Evolutionary conservation across 805 yeast species (phyloP).

Genomic region (Ogataea pignaliae): DNA sequence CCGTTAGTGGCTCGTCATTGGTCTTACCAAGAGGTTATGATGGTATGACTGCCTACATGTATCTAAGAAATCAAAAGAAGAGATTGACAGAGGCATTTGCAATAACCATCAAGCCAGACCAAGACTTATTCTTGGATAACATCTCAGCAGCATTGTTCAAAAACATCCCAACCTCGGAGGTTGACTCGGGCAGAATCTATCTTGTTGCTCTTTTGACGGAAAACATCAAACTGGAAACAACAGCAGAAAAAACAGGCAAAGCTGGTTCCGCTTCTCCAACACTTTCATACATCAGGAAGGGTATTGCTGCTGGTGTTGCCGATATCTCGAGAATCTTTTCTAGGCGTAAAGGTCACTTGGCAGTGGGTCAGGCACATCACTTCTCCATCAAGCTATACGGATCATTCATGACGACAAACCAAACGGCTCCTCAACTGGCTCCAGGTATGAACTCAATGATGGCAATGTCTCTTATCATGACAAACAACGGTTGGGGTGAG

Average conservation of each 20-base stretch:
- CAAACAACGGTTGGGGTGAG: constrained; percentile 86
- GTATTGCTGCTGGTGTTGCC: constrained; percentile 84
- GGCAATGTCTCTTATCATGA: constrained; percentile 32
- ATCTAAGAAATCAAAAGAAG: constrained; percentile 57
- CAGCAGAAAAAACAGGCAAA: constrained; percentile 5
- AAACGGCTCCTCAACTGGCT: constrained; percentile 18
- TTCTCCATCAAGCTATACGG: constrained; percentile 70
- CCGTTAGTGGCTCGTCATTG: constrained; percentile 55
- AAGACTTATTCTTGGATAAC: constrained; percentile 56
- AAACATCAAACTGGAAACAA: constrained; percentile 44
- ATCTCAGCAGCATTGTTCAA: constrained; percentile 76
- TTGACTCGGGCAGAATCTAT: constrained; percentile 59
- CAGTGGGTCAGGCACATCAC: constrained; percentile 62
- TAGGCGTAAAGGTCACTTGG: constrained; percentile 53
- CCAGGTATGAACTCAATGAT: constrained; percentile 32
- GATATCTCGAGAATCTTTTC: constrained; percentile 79
- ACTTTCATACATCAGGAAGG: constrained; percentile 54
- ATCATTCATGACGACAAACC: constrained; percentile 49
- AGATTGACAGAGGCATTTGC: constrained; percentile 78
- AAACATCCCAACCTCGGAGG: constrained; percentile 64
- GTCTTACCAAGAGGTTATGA: constrained; percentile 62
- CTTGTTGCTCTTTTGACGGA: constrained; percentile 76
- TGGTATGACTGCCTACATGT: constrained; percentile 70
- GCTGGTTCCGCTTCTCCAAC: constrained; percentile 1
- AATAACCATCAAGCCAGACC: constrained; percentile 55